Evolutionary conservation across 305 asterid genomes (phyloP).

Genomic region (Fraxinus angustifolia): DNA sequence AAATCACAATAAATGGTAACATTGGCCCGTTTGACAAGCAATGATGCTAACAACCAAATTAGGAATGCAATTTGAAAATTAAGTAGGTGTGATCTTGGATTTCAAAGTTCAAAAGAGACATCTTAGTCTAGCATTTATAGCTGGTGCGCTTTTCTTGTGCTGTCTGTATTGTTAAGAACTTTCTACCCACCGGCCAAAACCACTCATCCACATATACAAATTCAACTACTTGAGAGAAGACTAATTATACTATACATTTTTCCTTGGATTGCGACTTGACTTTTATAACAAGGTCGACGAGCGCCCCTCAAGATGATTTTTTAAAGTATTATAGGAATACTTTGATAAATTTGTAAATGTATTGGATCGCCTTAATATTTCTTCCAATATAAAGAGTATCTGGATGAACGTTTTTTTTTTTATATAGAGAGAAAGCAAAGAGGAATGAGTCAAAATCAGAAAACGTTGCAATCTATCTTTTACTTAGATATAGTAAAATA

Average conservation of each 20-base stretch:
- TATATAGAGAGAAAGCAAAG: neutral
- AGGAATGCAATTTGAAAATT: neutral
- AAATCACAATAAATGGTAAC: neutral
- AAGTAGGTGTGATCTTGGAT: neutral
- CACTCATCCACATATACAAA: conserved; percentile 15
- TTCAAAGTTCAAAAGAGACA: neutral
- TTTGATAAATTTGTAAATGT: neutral
- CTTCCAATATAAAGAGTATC: neutral
- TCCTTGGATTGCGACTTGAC: neutral
- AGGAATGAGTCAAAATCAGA: neutral
- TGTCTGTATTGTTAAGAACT: neutral
- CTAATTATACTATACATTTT: neutral
- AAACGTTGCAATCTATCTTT: too few species aligned
- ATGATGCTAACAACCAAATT: neutral
- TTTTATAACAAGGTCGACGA: neutral
- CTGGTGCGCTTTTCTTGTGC: neutral
- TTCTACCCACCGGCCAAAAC: neutral
- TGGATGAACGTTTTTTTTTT: neutral
- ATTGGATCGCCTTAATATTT: neutral
- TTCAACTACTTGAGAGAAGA: neutral
- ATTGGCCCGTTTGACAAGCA: neutral
- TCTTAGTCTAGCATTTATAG: conserved; percentile 19
- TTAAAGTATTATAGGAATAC: neutral
- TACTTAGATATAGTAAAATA: neutral
- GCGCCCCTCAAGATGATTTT: neutral